Base-by-base conservation (phyloP, 495 filamentous ascomycete genomes). In the Hyaloscypha bicolor region DNA sequence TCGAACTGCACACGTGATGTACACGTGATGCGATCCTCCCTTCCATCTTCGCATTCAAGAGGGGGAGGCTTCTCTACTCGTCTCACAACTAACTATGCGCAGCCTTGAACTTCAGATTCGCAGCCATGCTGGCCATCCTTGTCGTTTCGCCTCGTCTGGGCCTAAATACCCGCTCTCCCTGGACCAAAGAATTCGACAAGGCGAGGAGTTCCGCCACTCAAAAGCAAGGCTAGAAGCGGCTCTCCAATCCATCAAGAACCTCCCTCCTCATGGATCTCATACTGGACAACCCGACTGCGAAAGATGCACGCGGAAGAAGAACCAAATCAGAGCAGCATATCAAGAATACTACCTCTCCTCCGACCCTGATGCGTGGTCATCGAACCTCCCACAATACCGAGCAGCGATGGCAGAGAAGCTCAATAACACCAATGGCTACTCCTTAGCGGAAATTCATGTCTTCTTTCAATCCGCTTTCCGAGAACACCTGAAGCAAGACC, bases 221-320 rank as follows among this genome's bases (percentile, higher is more conserved):
- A 66, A 64, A 32, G 57, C 61, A 30, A 60, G 68, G 42, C 61
- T 71, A 31, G 29, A 69, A 19, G 45, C 30, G 14, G 51, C 29
- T 3, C 61, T 74, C 31, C 39, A 63, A 45, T 48, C 71, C 69
- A 53, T 73, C 55, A 58, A 69, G 60, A 11, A 70, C 69, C 67
- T 69, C 63, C 69, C 74, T 60, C 37, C 57, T 65, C 52, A 73
- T 57, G 52, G 65, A 73, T 35, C 69, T 57, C 62, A 77, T 72
- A 60, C 72, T 69, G 62, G 70, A 63, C 56, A 72, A 71, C 52
- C 51, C 66, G 2, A 48, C 39, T 63, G 74, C 71, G 25, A 70
- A 70, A 62, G 71, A 75, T 73, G 73, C 67, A 33, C 71, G 63
- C 32, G 72, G 67, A 68, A 65, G 74, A 71, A 73, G 69, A 19